These are phyloP conservation scores for Chytridiales sp. DNA, from an alignment of 371 early-diverging fungal species.

Conservation along the genomic window DNA sequence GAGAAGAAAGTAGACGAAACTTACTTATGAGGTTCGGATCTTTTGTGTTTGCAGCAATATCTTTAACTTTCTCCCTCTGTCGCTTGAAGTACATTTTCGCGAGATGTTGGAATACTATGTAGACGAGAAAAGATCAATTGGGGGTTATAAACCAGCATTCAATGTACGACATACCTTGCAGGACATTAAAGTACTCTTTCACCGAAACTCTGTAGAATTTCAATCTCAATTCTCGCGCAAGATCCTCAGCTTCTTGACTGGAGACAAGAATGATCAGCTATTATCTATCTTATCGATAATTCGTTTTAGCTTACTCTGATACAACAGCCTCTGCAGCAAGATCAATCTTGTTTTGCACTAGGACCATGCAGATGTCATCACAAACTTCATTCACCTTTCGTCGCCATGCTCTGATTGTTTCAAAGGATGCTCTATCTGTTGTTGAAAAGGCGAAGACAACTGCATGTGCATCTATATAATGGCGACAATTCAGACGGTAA, in stretches of 20 bases:
- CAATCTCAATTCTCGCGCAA: conserved; percentile 23
- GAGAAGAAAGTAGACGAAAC: too few species aligned
- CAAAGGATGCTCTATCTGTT: conserved; percentile 28
- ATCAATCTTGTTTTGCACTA: conserved; percentile 35
- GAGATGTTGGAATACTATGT: conserved; percentile 19
- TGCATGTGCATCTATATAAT: conserved; percentile 26
- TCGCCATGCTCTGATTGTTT: conserved; percentile 25
- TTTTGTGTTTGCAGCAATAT: too few species aligned
- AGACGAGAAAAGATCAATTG: neutral
- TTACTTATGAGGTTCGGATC: too few species aligned
- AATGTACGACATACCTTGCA: conserved; percentile 10
- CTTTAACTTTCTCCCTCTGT: conserved; percentile 11
- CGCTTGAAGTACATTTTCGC: conserved; percentile 13
- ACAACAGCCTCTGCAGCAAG: conserved; percentile 6
- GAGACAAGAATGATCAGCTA: neutral
- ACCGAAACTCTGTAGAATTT: conserved; percentile 27
- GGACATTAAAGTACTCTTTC: conserved; percentile 24
- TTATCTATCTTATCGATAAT: neutral
- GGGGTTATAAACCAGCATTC: neutral
- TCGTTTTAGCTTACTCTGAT: conserved; percentile 12
- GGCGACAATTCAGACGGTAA: too few species aligned
- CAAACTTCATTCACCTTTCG: conserved; percentile 16
- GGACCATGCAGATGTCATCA: conserved; percentile 16
- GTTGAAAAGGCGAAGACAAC: conserved; percentile 30
- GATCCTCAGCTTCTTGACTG: conserved; percentile 26